phyloP scores from a whole-genome alignment of 371 early-diverging fungal species.

The Synchytrium microbalum region DNA sequence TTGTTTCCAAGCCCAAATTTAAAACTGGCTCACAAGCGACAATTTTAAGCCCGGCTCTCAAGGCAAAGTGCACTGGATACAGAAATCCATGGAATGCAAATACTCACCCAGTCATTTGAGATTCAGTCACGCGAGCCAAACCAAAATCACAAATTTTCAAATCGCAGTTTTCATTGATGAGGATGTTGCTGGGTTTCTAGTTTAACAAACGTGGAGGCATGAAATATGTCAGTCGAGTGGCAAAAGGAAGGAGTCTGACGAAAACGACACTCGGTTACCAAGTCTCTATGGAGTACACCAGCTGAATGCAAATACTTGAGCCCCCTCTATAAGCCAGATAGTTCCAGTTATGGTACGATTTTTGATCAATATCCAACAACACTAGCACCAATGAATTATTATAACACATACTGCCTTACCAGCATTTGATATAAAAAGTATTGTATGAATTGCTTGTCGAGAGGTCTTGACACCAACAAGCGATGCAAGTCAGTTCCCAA shows the following conservation, averaged over 20 bases:
- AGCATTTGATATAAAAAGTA: slow-evolving; percentile 94
- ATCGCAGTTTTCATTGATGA: slow-evolving; percentile 93
- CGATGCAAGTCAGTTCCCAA: slow-evolving; percentile 91
- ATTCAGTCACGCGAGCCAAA: slow-evolving; percentile 38
- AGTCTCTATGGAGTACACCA: slow-evolving; percentile 90
- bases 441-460: slow-evolving; percentile 90
- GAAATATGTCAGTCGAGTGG: not conserved
- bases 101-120: slow-evolving; percentile 41
- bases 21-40: too few relatives aligned
- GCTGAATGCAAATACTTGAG: slow-evolving; percentile 91
- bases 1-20: too few relatives aligned
- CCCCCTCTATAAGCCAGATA: slow-evolving; percentile 51
- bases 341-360: too few relatives aligned
- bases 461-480: slow-evolving; percentile 72
- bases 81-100: slow-evolving; percentile 50
- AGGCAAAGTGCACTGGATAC: not conserved
- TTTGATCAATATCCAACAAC: too few relatives aligned
- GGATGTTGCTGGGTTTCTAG: slow-evolving; percentile 88
- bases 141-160: slow-evolving; percentile 65
- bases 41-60: too few relatives aligned
- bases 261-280: slow-evolving; percentile 42
- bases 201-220: not conserved
- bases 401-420: slow-evolving; percentile 30
- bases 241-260: not conserved
- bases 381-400: slow-evolving; percentile 3